phyloP scores from a whole-genome alignment of 371 early-diverging fungal genomes.

The Racocetra persica region DNA sequence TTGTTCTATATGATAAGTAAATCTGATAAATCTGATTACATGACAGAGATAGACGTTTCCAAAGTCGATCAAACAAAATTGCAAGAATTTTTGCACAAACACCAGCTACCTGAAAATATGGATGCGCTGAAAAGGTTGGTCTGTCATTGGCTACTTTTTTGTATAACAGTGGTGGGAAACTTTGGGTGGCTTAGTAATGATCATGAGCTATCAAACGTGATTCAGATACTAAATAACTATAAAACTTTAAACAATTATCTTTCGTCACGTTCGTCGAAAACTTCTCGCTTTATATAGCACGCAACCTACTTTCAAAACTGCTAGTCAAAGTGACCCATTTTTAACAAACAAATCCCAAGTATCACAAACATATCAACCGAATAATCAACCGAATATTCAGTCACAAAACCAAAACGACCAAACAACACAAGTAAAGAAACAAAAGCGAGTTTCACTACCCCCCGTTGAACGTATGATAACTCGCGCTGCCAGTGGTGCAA shows the following conservation, averaged over 20 bases:
- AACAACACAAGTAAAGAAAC: constrained; percentile 18
- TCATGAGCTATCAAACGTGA: not conserved
- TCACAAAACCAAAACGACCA: constrained; percentile 18
- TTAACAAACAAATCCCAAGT: not conserved
- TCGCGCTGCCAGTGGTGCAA: constrained; percentile 72
- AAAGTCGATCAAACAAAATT: constrained; percentile 25
- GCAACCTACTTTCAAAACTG: no score
- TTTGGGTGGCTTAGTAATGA: not conserved
- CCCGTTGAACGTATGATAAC: constrained; percentile 80
- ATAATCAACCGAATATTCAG: not conserved
- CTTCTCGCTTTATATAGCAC: not conserved
- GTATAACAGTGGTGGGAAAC: not conserved
- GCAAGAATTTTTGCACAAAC: constrained; percentile 9
- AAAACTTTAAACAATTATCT: constrained; percentile 9
- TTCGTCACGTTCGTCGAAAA: not conserved
- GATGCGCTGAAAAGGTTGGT: not conserved
- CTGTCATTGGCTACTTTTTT: not conserved
- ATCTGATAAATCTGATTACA: not conserved
- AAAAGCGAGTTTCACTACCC: constrained; percentile 43
- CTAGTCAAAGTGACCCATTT: not conserved
- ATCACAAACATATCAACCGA: not conserved
- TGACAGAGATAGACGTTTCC: not conserved
- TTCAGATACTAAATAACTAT: not conserved
- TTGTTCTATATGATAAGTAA: constrained; percentile 33
- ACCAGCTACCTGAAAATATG: constrained; percentile 2